A percentile compares a stretch with the other conserved stretches of the same genome.
phyloP scores from a whole-genome alignment of 2,329 filamentous ascomycete genomes.

The Trichoderma afroharzianum region DNA sequence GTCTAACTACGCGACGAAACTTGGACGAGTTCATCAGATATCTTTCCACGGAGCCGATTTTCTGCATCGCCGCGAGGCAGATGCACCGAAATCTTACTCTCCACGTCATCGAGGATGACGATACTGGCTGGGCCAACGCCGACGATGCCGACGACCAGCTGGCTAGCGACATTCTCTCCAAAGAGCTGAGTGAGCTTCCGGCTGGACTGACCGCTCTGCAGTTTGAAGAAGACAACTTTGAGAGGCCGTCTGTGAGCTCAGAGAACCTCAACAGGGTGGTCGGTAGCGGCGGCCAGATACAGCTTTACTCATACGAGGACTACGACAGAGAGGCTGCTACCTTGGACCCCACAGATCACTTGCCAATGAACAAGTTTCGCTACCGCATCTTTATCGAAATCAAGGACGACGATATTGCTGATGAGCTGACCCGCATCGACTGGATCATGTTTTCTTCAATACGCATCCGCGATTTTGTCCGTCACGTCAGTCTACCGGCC shows the following conservation, averaged over 20 bases:
- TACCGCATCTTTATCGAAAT: constrained; percentile 90
- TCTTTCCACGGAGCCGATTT: constrained; percentile 74
- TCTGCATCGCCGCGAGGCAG: constrained; percentile 79
- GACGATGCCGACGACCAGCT: constrained; percentile 52
- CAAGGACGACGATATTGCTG: constrained; percentile 78
- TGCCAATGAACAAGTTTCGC: constrained; percentile 75
- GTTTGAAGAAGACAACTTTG: constrained; percentile 45
- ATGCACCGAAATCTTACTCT: constrained; percentile 75
- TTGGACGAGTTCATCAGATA: constrained; percentile 72
- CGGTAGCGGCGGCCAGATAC: constrained; percentile 44
- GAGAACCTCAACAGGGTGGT: constrained; percentile 39
- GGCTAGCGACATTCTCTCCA: constrained; percentile 34
- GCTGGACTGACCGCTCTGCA: constrained; percentile 46
- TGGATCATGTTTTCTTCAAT: constrained; percentile 99
- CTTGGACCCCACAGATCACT: constrained; percentile 65
- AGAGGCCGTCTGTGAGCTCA: constrained; percentile 46
- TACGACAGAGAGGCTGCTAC: constrained; percentile 75
- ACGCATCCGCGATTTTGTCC: constrained; percentile 84
- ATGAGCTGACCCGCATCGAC: constrained; percentile 91
- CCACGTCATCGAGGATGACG: constrained; percentile 77
- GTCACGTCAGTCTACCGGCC: constrained; percentile 75
- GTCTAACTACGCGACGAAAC: constrained; percentile 65
- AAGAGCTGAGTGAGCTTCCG: constrained; percentile 39
- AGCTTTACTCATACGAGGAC: constrained; percentile 67
- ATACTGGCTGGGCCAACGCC: constrained; percentile 84